Base-by-base conservation (phyloP, 1,139 yeast species). In the Pichia norvegensis region DNA sequence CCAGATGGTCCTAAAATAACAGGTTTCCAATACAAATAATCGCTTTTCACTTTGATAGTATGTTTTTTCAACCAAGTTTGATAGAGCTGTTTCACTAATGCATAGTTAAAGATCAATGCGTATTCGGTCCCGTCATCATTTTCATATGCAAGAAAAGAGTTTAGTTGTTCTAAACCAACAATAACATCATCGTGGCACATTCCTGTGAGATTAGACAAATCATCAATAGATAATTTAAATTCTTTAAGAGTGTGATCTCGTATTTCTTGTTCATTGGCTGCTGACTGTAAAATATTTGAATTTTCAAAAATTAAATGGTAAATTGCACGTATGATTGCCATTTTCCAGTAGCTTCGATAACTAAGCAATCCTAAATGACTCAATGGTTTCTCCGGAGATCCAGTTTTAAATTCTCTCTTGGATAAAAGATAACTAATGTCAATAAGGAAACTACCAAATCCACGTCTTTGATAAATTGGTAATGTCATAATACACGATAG, bases 371-470 rank as follows among this genome's bases (percentile, higher is more conserved):
- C 98, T 46, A 90, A 68, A 55, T 85, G 94, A 56, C 95, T 82
- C 45, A 92, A 69, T 0, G 98, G 97, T 59, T 90, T 90, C 57
- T 92, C 98, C 0, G 98, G 98, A 0, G 97, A 85, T 0, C 98
- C 98, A 47, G 76, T 75, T 51, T 81, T 81, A 55, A 78, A 79
- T 60, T 92, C 97, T 47, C 77, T 71, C 46, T 85, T 69, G 2
- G 90, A 76, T 41, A 92, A 65, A 29, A 90, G 67, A 61, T 92
- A 92, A 45, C 96, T 86, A 63, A 92, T 88, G 53, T 87, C 95
- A 60, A 92, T 92, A 49, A 92, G 69, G 48, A 90, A 72, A 60
- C 81, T 84, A 4, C 98, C 98, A 64, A 85, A 87, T 0, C 98
- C 98, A 52, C 79, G 78, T 44, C 96, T 67, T 63, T 90, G 97